Base-by-base conservation (phyloP, 1,284 basidiomycete species). In the Coniferiporia weirii region DNA sequence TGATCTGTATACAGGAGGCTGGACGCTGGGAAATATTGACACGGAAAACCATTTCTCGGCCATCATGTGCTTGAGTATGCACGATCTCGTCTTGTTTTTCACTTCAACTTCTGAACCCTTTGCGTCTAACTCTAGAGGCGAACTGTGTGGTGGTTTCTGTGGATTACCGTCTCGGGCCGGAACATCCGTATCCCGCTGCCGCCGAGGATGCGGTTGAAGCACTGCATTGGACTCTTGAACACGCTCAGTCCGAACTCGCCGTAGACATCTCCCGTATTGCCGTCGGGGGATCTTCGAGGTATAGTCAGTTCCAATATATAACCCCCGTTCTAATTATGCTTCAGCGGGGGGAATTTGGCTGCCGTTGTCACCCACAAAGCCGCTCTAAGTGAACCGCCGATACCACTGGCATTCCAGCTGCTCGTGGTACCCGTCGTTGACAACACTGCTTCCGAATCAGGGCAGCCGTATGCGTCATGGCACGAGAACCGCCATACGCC, bases 101-200 rank as follows among this genome's bases (percentile, higher is more conserved):
- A 27, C 38, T 36, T 34, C 22, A 15, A 44, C 76, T 57, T 81
- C 2, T n/a, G 32, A 66, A 40, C 38, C 15, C 57, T 56, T 63
- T 54, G 50, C 57, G 51, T 40, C 56, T 59, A 17, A 61, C 55
- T 15, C 64, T 63, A 70, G 67, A 70, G 15, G 68, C 72, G 19
- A 67, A 66, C 44, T 71, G 70, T 50, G 74, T 83, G 0, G 82
- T 86, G 1, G 72, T 88, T 7, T 82, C 83, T 4, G 84, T 91
- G 19, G 83, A 86, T 64, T 91, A 91, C 68, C 81, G 88, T 4
- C 78, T 91, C 7, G 87, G 84, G 0, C 90, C 90, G 0, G 89
- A 93, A 66, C 64, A 86, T 55, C 79, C 79, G 4, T 91, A 88
- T 65, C 91, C 90, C 1, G 81, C 84, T 1, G 88, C 88, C 0